phyloP scores from a whole-genome alignment of 352 stramenopile species.

The Phytophthora constricta region DNA sequence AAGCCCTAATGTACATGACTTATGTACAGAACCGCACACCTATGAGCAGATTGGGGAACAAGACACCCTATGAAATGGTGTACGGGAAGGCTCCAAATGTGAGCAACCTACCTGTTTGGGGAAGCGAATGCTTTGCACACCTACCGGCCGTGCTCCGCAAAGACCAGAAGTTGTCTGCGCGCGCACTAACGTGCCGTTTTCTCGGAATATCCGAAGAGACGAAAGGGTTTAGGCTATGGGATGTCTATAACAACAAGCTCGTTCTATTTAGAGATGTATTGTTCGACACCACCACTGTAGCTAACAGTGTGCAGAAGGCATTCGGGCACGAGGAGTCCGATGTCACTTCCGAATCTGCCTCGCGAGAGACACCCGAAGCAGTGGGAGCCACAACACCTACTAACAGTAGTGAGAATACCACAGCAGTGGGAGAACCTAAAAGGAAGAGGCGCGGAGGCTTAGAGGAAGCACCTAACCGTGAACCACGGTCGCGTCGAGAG shows the following conservation, averaged over 20 bases:
- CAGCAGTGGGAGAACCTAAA: slow-evolving; percentile 5
- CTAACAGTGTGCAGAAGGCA: neutral
- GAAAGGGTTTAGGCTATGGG: slow-evolving; percentile 9
- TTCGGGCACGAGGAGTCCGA: slow-evolving; percentile 1
- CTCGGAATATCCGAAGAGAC: slow-evolving; percentile 12
- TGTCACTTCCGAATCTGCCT: slow-evolving; percentile 10
- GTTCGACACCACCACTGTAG: slow-evolving; percentile 16
- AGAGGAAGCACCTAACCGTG: neutral
- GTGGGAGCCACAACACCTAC: neutral
- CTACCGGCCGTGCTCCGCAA: slow-evolving; percentile 1
- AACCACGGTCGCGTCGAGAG: slow-evolving; percentile 11
- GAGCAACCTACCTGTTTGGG: neutral
- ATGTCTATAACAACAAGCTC: slow-evolving; percentile 17
- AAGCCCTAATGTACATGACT: too few species aligned
- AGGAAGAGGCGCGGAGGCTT: neutral
- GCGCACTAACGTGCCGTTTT: slow-evolving; percentile 9
- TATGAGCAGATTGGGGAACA: neutral
- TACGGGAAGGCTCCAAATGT: neutral
- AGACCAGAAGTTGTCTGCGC: slow-evolving; percentile 10
- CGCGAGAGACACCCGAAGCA: slow-evolving; percentile 4
- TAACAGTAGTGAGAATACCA: neutral
- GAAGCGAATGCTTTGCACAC: slow-evolving; percentile 11
- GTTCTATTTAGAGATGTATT: slow-evolving; percentile 12
- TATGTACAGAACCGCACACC: neutral
- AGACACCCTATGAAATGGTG: slow-evolving; percentile 1